A percentile compares a stretch with the other conserved stretches of the same genome.
Conservation (phyloP, 164 flowering plant genomes). For the Warburgia ugandensis region DNA sequence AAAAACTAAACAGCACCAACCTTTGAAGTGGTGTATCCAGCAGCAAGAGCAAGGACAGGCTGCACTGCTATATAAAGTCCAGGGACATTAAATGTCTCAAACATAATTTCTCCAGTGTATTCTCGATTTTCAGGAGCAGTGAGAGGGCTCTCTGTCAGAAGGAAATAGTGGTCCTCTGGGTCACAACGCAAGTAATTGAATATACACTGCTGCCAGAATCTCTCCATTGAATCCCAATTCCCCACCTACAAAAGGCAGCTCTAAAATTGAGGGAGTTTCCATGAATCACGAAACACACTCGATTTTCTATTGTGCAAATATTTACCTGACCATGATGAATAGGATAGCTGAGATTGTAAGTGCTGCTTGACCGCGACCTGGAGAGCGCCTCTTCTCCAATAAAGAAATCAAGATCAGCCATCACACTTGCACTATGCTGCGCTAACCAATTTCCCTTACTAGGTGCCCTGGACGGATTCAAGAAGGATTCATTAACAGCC, state of each 20-base stretch:
- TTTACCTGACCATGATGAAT: conserved; percentile 66
- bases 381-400: conserved; percentile 88
- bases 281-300: not conserved
- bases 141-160: conserved; percentile 90
- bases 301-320: not conserved
- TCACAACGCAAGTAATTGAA: conserved; percentile 93
- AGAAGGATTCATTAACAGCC: conserved; percentile 81
- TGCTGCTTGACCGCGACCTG: conserved; percentile 62
- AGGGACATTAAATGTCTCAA: conserved; percentile 98
- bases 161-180: conserved; percentile 98
- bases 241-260: conserved; percentile 35
- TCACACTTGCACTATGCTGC: conserved; percentile 91
- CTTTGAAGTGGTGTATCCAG: conserved; percentile 96
- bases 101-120: conserved; percentile 97
- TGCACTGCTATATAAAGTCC: conserved; percentile 97
- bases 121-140: conserved; percentile 95
- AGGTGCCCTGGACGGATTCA: conserved; percentile 55
- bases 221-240: conserved; percentile 98
- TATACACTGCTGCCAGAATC: conserved; percentile 99
- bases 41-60: conserved; percentile 97
- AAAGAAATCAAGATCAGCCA: conserved; percentile 97
- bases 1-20: too few species aligned
- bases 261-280: not conserved
- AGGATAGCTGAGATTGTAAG: conserved; percentile 78
- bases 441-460: conserved; percentile 70